phyloP scores from a whole-genome alignment of 2,329 filamentous ascomycete species.

The Nemania bipapillata region DNA sequence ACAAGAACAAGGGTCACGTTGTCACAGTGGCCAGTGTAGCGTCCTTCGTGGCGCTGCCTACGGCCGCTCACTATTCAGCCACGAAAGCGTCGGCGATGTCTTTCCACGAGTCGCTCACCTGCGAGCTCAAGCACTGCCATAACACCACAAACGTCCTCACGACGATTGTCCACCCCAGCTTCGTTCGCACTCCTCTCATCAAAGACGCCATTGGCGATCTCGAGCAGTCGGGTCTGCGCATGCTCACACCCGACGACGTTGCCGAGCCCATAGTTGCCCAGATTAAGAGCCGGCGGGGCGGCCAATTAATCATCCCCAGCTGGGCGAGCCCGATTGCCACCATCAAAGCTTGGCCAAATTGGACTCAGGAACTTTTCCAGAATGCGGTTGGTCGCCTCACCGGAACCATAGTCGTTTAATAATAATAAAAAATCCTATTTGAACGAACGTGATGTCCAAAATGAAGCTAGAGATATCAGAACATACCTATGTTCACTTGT shows the following conservation, averaged over 20 bases:
- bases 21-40: constrained; percentile 38
- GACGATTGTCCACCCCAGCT: constrained; percentile 38
- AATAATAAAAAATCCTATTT: too few species aligned
- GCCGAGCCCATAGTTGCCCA: constrained; percentile 37
- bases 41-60: constrained; percentile 34
- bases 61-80: constrained; percentile 34
- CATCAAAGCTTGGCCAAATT: constrained; percentile 36
- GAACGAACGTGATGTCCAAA: too few species aligned
- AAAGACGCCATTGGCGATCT: constrained; percentile 18
- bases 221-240: constrained; percentile 20
- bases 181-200: constrained; percentile 36
- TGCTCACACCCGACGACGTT: constrained; percentile 35
- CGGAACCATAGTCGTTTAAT: not conserved
- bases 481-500: too few species aligned
- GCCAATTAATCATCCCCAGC: constrained; percentile 34
- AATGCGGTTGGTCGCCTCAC: constrained; percentile 16
- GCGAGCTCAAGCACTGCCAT: constrained; percentile 36
- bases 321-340: constrained; percentile 5
- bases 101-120: constrained; percentile 38
- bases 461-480: too few species aligned
- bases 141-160: constrained; percentile 35
- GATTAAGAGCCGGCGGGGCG: constrained; percentile 34
- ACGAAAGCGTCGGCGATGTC: constrained; percentile 34
- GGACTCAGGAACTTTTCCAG: constrained; percentile 32
- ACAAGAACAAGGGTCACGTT: constrained; percentile 38